These are phyloP conservation scores for Syncephalastrum sp. DNA, from an alignment of 371 early-diverging fungal genomes.

Conservation along the genomic window DNA sequence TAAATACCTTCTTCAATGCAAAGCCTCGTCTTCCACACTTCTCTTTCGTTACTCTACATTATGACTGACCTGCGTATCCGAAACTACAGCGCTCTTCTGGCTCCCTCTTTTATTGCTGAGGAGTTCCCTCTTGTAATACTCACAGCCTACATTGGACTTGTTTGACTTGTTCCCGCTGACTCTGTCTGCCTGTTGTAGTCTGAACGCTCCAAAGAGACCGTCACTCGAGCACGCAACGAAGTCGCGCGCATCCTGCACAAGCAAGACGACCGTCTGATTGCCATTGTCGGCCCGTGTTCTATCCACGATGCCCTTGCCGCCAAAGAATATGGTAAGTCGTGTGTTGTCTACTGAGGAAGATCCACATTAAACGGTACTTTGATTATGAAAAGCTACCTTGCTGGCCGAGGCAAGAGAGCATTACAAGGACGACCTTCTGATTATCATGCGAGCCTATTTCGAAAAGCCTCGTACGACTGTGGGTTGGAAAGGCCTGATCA, in stretches of 20 bases:
- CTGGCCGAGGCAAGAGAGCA: conserved; percentile 63
- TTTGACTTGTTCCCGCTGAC: conserved; percentile 7
- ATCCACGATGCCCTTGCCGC: conserved; percentile 90
- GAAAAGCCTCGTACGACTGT: conserved; percentile 95
- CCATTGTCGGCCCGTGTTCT: conserved; percentile 93
- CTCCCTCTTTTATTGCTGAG: conserved; percentile 61
- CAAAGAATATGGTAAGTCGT: conserved; percentile 66
- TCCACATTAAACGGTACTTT: not conserved
- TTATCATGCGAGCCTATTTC: conserved; percentile 93
- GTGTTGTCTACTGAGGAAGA: not conserved
- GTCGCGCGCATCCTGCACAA: conserved; percentile 74
- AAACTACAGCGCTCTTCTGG: conserved; percentile 60
- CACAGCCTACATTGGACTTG: not conserved
- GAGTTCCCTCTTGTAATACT: conserved; percentile 56
- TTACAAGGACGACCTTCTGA: conserved; percentile 62
- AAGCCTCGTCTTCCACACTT: too few species aligned
- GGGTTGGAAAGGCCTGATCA: conserved; percentile 94
- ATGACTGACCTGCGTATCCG: conserved; percentile 68
- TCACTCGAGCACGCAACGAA: conserved; percentile 58
- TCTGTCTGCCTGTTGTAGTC: conserved; percentile 14
- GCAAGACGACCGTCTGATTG: conserved; percentile 80
- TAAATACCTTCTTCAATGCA: too few species aligned
- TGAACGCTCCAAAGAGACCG: conserved; percentile 44
- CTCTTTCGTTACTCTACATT: conserved; percentile 1
- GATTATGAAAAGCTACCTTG: conserved; percentile 35